Evolutionary conservation across 352 stramenopile genomes (phyloP).

Genomic region (Globisporangium nagaii): DNA sequence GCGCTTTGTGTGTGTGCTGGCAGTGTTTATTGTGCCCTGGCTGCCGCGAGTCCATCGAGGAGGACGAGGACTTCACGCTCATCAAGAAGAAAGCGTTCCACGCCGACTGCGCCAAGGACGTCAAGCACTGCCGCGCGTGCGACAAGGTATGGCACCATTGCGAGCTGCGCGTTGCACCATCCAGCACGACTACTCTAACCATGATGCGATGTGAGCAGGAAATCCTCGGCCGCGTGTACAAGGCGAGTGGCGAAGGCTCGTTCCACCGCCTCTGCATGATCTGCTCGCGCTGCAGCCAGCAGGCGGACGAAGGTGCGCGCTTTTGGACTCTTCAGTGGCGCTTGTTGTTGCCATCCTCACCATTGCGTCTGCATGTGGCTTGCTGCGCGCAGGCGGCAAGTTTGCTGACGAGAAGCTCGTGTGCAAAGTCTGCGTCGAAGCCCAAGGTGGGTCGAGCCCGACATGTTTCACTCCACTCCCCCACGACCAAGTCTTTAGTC

Average conservation of each 20-base stretch:
- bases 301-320: slow-evolving; percentile 51
- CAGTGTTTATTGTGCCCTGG: slow-evolving; percentile 71
- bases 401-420: slow-evolving; percentile 52
- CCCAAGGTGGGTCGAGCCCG: slow-evolving; percentile 25
- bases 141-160: no score
- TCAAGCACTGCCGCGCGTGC: slow-evolving; percentile 63
- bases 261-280: slow-evolving; percentile 83
- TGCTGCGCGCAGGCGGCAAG: slow-evolving; percentile 16
- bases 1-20: background rate
- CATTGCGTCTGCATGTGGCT: background rate
- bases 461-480: background rate
- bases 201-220: slow-evolving; percentile 25
- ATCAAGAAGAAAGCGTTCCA: slow-evolving; percentile 85
- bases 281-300: slow-evolving; percentile 64
- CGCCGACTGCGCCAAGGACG: slow-evolving; percentile 58
- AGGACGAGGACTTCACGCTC: slow-evolving; percentile 71
- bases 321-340: background rate
- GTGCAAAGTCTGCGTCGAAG: slow-evolving; percentile 45
- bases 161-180: background rate
- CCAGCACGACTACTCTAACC: background rate
- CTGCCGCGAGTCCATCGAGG: slow-evolving; percentile 72
- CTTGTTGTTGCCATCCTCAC: background rate
- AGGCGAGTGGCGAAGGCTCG: slow-evolving; percentile 39
- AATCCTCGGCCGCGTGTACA: slow-evolving; percentile 74
- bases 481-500: background rate